Conservation (phyloP, 192 early-diverging fungal genomes). For the Thamnidium elegans region DNA sequence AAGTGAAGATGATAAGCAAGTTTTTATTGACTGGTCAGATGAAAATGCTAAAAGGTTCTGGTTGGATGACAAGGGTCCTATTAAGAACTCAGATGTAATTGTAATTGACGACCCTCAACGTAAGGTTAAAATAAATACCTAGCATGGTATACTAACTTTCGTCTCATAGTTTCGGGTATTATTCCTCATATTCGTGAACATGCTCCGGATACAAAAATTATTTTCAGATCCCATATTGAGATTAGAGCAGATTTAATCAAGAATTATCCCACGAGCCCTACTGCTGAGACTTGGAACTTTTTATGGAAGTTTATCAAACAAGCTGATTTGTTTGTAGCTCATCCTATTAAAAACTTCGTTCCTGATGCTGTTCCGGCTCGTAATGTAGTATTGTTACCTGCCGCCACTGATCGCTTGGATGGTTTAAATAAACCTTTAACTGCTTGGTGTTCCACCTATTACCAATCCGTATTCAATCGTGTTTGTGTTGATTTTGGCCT, state of each 20-base stretch:
- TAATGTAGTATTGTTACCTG: constrained; percentile 68
- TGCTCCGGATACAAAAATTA: constrained; percentile 64
- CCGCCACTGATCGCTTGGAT: constrained; percentile 76
- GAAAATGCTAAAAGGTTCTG: constrained; percentile 76
- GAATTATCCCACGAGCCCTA: constrained; percentile 53
- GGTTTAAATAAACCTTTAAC: constrained; percentile 76
- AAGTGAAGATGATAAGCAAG: constrained; percentile 65
- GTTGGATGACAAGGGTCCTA: constrained; percentile 62
- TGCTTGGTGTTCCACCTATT: constrained; percentile 55
- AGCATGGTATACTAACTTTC: neutral
- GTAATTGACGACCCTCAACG: constrained; percentile 85
- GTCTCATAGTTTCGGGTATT: constrained; percentile 62
- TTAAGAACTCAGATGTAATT: constrained; percentile 72
- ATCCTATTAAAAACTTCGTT: constrained; percentile 73
- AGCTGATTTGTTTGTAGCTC: constrained; percentile 75
- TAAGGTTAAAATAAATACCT: constrained; percentile 9
- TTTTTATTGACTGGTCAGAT: constrained; percentile 59
- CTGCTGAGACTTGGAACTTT: constrained; percentile 74
- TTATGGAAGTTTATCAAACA: constrained; percentile 71
- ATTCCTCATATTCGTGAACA: constrained; percentile 74
- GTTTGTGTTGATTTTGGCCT: constrained; percentile 67
- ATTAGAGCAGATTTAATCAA: constrained; percentile 71
- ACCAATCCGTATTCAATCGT: constrained; percentile 77
- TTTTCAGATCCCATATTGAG: constrained; percentile 86
- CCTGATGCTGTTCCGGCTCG: constrained; percentile 65